Percentiles rank a stretch among this genome's conserved stretches.
These are phyloP conservation scores for Erucastrum elatum DNA, from an alignment of 345 rosid species.

Conservation along the genomic window DNA sequence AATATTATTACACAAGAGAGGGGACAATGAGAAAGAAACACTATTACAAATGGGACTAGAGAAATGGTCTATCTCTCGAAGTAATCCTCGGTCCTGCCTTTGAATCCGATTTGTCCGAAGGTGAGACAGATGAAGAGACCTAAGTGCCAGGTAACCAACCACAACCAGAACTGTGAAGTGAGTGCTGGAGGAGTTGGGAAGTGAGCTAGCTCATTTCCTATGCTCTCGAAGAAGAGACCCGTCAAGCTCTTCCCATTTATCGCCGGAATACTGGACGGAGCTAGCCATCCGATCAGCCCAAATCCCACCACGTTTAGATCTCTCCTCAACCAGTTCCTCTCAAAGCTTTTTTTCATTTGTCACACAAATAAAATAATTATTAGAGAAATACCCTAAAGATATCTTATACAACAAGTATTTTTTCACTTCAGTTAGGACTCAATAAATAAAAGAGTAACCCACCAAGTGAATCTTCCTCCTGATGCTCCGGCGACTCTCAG, in stretches of 20 bases:
- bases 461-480: constrained; percentile 75
- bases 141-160: constrained; percentile 82
- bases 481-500: constrained; percentile 48
- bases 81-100: constrained; percentile 87
- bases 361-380: neutral
- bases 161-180: constrained; percentile 78
- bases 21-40: neutral
- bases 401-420: neutral
- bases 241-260: constrained; percentile 90
- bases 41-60: neutral
- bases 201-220: constrained; percentile 88
- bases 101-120: constrained; percentile 96
- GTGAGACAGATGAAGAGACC: constrained; percentile 87
- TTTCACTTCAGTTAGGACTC: too few species aligned
- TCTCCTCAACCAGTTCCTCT: constrained; percentile 78
- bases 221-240: constrained; percentile 90
- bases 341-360: constrained; percentile 49
- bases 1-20: constrained; percentile 23
- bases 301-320: constrained; percentile 85
- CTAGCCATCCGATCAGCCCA: constrained; percentile 89
- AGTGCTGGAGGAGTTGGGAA: constrained; percentile 83
- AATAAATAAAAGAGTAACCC: neutral
- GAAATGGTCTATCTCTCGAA: constrained; percentile 31
- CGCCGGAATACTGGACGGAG: constrained; percentile 87
- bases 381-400: neutral